These are phyloP conservation scores for Oenanthe sinensis DNA, from an alignment of 129 eudicot species.

Conservation along the genomic window DNA sequence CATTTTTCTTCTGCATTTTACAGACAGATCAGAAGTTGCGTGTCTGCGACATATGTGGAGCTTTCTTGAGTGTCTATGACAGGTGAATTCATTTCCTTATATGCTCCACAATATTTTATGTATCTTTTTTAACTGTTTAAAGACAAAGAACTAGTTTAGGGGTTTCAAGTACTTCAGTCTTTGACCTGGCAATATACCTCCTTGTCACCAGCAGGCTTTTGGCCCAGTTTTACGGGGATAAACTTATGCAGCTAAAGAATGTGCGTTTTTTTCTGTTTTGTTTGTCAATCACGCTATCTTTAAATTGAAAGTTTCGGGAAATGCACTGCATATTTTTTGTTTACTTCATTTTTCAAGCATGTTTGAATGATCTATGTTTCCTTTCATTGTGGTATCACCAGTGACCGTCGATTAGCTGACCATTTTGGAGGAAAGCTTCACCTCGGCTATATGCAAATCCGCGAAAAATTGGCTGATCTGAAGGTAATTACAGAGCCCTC, in stretches of 20 bases:
- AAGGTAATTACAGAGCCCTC: slow-evolving; percentile 30
- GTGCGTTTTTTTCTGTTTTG: slow-evolving; percentile 88
- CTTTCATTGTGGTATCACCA: slow-evolving; percentile 30
- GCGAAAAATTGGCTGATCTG: slow-evolving; percentile 92
- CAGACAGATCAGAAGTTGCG: slow-evolving; percentile 99
- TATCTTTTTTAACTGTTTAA: slow-evolving; percentile 12
- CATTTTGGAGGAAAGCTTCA: slow-evolving; percentile 99
- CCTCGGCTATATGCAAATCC: slow-evolving; percentile 95
- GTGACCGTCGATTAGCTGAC: slow-evolving; percentile 98
- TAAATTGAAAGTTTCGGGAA: slow-evolving; percentile 36
- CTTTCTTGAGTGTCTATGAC: slow-evolving; percentile 95
- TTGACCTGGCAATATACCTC: slow-evolving; percentile 97
- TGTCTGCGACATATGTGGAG: slow-evolving; percentile 99
- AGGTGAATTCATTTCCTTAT: slow-evolving; percentile 34
- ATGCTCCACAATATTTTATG: background rate
- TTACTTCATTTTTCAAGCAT: slow-evolving; percentile 6
- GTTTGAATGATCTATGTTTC: slow-evolving; percentile 4
- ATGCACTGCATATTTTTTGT: slow-evolving; percentile 9
- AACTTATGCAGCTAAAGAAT: slow-evolving; percentile 98
- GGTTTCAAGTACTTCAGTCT: slow-evolving; percentile 64
- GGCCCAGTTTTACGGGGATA: slow-evolving; percentile 99
- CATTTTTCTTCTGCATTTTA: slow-evolving; percentile 3
- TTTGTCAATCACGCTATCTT: slow-evolving; percentile 60
- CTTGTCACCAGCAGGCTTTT: slow-evolving; percentile 99
- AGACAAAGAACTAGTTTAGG: slow-evolving; percentile 43